Evolutionary conservation across 176 grass and related monocot species (phyloP), one percentile per base, ranked within the genome.

Genomic region (Oryza glumipatula): DNA sequence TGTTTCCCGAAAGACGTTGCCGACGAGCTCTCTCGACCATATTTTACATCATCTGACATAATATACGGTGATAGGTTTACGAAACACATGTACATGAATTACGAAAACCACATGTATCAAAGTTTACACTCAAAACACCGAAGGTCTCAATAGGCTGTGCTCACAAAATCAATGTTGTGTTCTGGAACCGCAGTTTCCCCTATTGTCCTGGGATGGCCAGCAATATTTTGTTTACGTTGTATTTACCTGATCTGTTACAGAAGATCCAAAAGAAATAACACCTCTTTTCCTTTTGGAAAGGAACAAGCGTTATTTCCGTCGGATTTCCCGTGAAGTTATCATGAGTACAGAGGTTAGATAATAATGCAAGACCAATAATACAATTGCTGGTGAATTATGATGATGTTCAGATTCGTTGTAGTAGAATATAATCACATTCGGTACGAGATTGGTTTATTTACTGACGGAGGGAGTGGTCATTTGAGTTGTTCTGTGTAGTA

Each of bases 71-170:
- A 75, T 3, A 23, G 1, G 6, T 23, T 47, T 13, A 41, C 39
- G 6, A 63, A 75, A 33, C n/a, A 88, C 60, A 36, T 47, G 47
- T 47, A 74, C 33, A 67, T 67, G 56, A 67, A 79, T 68, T 22
- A 48, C n/a, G 11, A 41, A 56, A 51, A 70, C 11, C 11, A 19
- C 78, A 58, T 12, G 39, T 70, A 87, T 33, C 47, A 43, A 46
- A 70, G 38, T 43, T 26, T 67, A 48, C 5, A 71, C 3, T 63
- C 24, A 41, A 41, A 70, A 79, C 19, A 22, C 56, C 56, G 17
- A 61, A n/a, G 21, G 56, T 16, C 17, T 60, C 54, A 60, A n/a
- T n/a, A 7, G 39, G 39, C 39, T 21, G 16, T 8, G 51, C 56
- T 22, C 56, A 76, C 4, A 33, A 58, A 38, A 22, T 61, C 56